phyloP scores from a whole-genome alignment of 108 stramenopile genomes.

The Cyclotella baltica region DNA sequence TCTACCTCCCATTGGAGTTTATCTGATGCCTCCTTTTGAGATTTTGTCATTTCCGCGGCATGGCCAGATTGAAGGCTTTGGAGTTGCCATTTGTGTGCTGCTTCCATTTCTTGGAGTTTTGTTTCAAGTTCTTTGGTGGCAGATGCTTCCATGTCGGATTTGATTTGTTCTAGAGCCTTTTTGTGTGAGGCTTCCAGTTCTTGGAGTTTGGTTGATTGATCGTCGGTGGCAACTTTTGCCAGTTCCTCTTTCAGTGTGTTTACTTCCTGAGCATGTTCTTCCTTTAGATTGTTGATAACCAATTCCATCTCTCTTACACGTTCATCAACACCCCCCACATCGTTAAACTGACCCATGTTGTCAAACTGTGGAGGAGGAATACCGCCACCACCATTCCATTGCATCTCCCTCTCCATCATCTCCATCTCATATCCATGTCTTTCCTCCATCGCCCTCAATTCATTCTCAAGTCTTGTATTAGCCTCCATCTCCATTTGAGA shows the following conservation, averaged over 20 bases:
- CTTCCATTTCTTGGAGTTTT: conserved; percentile 28
- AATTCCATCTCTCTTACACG: conserved; percentile 6
- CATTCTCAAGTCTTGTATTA: conserved; percentile 9
- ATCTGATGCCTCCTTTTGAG: conserved; percentile 24
- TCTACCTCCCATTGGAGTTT: conserved; percentile 19
- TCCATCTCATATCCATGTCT: conserved; percentile 22
- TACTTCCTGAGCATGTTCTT: conserved; percentile 11
- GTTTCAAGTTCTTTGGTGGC: conserved; percentile 9
- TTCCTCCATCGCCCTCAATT: conserved; percentile 3
- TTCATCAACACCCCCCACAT: neutral
- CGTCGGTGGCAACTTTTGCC: conserved; percentile 4
- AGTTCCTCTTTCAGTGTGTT: conserved; percentile 27
- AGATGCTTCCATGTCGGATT: conserved; percentile 19
- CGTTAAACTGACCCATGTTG: neutral
- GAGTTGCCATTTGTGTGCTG: conserved; percentile 6
- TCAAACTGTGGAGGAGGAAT: too few species aligned
- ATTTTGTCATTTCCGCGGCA: conserved; percentile 3
- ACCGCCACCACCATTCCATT: neutral
- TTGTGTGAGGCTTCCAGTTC: conserved; percentile 21
- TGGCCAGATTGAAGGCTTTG: conserved; percentile 25
- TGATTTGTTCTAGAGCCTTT: conserved; percentile 23
- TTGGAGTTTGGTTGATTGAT: conserved; percentile 9
- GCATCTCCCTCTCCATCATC: conserved; percentile 14
- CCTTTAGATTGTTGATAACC: neutral
- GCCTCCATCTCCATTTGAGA: conserved; percentile 18